phyloP scores from a whole-genome alignment of 495 filamentous ascomycete species.

The Staphylotrichum longicolle region DNA sequence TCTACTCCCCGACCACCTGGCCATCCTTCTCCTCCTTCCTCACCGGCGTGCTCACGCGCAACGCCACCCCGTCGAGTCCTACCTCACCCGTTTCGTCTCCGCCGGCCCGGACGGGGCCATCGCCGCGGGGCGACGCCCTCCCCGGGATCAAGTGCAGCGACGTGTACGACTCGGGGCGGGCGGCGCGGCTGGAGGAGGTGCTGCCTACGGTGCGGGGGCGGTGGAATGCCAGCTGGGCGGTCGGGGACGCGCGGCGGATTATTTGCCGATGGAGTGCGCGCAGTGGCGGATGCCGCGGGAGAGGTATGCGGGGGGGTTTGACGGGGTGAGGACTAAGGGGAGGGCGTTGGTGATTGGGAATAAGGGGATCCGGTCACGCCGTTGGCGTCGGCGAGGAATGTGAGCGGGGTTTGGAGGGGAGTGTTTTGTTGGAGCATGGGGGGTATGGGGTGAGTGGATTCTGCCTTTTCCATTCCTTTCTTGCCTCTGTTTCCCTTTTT shows the following conservation, averaged over 20 bases:
- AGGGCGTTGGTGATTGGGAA: conserved; percentile 48
- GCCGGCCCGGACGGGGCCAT: neutral
- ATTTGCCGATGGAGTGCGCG: conserved; percentile 35
- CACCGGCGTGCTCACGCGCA: too few species aligned
- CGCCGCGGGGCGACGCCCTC: neutral
- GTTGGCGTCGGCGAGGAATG: conserved; percentile 47
- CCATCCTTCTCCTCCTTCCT: too few species aligned
- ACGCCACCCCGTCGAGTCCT: too few species aligned
- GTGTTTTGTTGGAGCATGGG: conserved; percentile 43
- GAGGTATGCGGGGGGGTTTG: conserved; percentile 41
- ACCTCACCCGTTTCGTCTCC: too few species aligned
- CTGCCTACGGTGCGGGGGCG: neutral
- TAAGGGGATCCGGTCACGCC: conserved; percentile 45
- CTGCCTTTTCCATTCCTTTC: too few species aligned
- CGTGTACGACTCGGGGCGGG: neutral
- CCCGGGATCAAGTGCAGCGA: conserved; percentile 16
- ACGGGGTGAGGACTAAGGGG: conserved; percentile 41
- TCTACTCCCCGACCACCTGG: too few species aligned
- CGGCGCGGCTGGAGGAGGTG: neutral
- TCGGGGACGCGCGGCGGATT: conserved; percentile 12
- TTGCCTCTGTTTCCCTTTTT: neutral
- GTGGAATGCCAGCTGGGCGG: too few species aligned
- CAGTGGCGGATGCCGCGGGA: conserved; percentile 47
- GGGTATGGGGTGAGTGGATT: conserved; percentile 18
- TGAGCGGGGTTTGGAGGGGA: conserved; percentile 52